Base-by-base conservation (phyloP, 305 asterid genomes). In the Fraxinus dipetala region DNA sequence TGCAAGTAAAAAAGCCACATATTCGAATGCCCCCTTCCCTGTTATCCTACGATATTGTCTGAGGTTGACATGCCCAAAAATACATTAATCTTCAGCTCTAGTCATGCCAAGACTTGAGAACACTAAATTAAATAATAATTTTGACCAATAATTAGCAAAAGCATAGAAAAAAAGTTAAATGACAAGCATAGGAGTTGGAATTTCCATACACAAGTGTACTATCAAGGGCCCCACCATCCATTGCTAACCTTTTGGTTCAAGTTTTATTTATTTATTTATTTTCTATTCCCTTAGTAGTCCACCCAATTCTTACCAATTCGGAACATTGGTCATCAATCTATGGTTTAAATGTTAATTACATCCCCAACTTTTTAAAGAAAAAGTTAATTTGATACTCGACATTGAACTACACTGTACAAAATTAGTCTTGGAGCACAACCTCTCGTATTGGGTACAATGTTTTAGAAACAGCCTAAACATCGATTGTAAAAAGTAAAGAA, bases 1-100 rank as follows among this genome's bases (percentile, higher is more conserved):
- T 26, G 73, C 73, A 26, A 65, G 18, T 65, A 20, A 65, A 65
- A 45, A 28, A 11, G 73, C n/a, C 73, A 61, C 70, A 65, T 10
- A 65, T 65, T 65, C 73, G 18, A 13, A 3, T 26, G 18, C 9
- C 35, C 73, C 16, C 26, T 65, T 65, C 16, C 35, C 36, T 28
- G 35, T 65, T 45, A 13, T 13, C 56, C n/a, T 45, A 11, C 1
- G 6, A 45, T 45, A 45, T 45, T 72, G 65, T 56, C 20, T 36
- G 76, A 67, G 81, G 84, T 11, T 69, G 81, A 82, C 74, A 9
- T 45, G 81, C 65, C 20, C 34, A 26, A 74, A 75, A 24, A 65
- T 36, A 73, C 75, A 35, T 40, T 35, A 75, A 45, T 73, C 20
- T 26, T 14, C 28, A 51, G 82, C 31, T 74, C 51, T 43, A 43